Base-by-base conservation (phyloP, 441 rosid species). In the Caryocar brasiliense region DNA sequence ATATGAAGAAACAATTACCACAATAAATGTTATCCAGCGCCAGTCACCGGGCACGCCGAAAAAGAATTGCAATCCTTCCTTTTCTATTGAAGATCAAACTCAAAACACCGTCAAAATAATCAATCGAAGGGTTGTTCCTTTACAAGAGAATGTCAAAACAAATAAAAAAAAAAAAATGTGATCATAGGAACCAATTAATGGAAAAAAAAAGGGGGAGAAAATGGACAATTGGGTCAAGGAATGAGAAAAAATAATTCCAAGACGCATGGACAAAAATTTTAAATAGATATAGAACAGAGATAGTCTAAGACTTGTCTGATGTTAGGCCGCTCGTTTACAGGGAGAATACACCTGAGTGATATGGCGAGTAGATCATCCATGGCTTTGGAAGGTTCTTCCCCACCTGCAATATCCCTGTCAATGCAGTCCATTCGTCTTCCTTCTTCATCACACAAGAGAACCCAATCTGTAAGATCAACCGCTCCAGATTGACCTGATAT, bases 401-500 rank as follows among this genome's bases (percentile, higher is more conserved):
- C 95, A 2, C 81, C 76, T 0, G 80, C 83, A 30, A 85, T 81
- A 66, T 86, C 98, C 50, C 96, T 71, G 68, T 90, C 98, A 3
- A 91, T 71, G 40, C 98, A 91, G 56, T 91, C 96, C 95, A 78
- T 76, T 58, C 86, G 80, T 38, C 98, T 71, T 20, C 96, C 98
- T 78, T 86, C 98, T 61, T 79, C 75, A 57, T 86, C 81, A 28
- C 88, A 86, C 30, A 86, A 60, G 43, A 72, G 58, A 24, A 91
- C 90, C 98, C 98, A 91, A 61, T 86, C 96, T 0, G 87, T 81
- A 17, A 91, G 83, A 62, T 91, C 96, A 5, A 91, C 96, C 0
- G 95, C 98, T 47, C 96, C 96, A 2, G 96, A 76, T 47, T 84
- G 96, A 34, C 98, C 98, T 0, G 95, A 91, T 62, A 91, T 86